Percentiles rank a stretch among this genome's conserved stretches.
Evolutionary conservation across 2,329 filamentous ascomycete species (phyloP).

Genomic region (Xylaria sp.): DNA sequence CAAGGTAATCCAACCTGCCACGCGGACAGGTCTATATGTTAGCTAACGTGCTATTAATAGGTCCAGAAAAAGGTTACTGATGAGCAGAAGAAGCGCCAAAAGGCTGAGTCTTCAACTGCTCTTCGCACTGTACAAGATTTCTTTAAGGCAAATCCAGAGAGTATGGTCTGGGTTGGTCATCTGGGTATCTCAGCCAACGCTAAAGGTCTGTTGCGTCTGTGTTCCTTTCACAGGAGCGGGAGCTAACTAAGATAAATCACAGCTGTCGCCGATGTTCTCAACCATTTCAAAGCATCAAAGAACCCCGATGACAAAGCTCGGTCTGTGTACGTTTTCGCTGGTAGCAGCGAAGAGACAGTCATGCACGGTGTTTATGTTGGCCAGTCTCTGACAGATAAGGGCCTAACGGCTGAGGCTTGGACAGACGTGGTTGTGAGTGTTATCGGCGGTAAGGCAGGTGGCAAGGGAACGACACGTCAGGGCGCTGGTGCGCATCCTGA

Average conservation of each 20-base stretch:
- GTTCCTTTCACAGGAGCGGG: not conserved
- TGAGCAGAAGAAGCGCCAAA: not conserved
- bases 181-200: not conserved
- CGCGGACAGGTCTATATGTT: not conserved
- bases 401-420: constrained; percentile 11
- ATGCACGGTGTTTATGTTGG: not conserved
- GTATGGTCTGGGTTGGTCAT: not conserved
- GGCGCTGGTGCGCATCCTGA: constrained; percentile 19
- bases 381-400: constrained; percentile 13
- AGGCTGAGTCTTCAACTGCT: not conserved
- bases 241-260: not conserved
- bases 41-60: not conserved
- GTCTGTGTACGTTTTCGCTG: not conserved
- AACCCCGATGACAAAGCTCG: not conserved
- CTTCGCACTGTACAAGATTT: not conserved
- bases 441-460: constrained; percentile 18
- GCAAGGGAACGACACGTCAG: constrained; percentile 20
- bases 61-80: not conserved
- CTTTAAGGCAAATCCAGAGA: not conserved
- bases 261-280: not conserved
- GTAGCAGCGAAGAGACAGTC: not conserved
- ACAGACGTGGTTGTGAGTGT: constrained; percentile 18
- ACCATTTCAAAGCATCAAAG: not conserved
- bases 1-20: not conserved
- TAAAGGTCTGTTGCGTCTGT: not conserved